These are phyloP conservation scores for Fusarium sacchari DNA, from an alignment of 2,329 filamentous ascomycete species.

Conservation along the genomic window DNA sequence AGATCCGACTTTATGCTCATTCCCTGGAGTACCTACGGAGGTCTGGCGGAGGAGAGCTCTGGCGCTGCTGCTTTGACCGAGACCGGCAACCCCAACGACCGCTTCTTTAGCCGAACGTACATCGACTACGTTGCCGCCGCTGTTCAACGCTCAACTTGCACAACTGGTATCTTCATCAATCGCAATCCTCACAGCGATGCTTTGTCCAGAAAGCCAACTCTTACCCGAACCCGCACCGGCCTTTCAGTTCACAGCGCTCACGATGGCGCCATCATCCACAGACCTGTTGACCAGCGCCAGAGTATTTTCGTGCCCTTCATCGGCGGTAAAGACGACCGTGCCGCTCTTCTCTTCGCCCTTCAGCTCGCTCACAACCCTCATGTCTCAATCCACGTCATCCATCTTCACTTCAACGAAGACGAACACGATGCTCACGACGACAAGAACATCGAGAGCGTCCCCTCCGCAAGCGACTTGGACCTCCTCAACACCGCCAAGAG, in stretches of 20 bases:
- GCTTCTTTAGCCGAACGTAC: constrained; percentile 60
- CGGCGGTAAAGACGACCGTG: constrained; percentile 82
- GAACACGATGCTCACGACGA: constrained; percentile 6
- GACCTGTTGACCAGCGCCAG: constrained; percentile 75
- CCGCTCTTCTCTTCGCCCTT: constrained; percentile 81
- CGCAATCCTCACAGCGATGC: constrained; percentile 48
- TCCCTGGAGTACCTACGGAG: constrained; percentile 89
- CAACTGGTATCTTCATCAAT: constrained; percentile 67
- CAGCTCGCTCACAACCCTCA: constrained; percentile 84
- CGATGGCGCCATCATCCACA: constrained; percentile 58
- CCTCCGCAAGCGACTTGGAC: constrained; percentile 42
- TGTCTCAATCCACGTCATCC: constrained; percentile 80
- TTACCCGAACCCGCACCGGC: constrained; percentile 46
- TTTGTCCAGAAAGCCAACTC: constrained; percentile 59
- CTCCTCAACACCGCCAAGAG: constrained; percentile 41
- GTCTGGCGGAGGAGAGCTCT: constrained; percentile 68
- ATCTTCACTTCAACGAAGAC: constrained; percentile 42
- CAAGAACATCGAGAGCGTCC: constrained; percentile 19
- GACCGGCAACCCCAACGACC: constrained; percentile 35
- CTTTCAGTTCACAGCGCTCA: constrained; percentile 54
- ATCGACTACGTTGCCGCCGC: constrained; percentile 77
- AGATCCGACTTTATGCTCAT: constrained; percentile 80
- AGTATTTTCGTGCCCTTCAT: constrained; percentile 91
- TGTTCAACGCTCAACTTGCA: constrained; percentile 76
- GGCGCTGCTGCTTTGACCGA: constrained; percentile 22